phyloP scores from a whole-genome alignment of 495 filamentous ascomycete species.

The Aspergillus kassunensis region DNA sequence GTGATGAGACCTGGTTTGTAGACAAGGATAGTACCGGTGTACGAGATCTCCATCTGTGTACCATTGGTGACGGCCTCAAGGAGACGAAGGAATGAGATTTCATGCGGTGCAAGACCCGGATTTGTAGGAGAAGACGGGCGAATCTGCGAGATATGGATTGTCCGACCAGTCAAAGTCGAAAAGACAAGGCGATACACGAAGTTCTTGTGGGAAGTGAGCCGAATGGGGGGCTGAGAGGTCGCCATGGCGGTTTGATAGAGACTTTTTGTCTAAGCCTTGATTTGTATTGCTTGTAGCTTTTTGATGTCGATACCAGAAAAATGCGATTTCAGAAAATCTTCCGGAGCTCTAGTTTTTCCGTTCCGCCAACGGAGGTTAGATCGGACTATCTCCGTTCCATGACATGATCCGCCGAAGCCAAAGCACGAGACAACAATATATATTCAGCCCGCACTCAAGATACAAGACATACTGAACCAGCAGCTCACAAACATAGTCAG shows the following conservation, averaged over 20 bases:
- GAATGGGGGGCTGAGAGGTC: constrained; percentile 49
- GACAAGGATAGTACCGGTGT: constrained; percentile 86
- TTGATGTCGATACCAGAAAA: constrained; percentile 22
- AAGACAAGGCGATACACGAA: constrained; percentile 84
- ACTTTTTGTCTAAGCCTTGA: constrained; percentile 17
- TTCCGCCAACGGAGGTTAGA: constrained; percentile 4
- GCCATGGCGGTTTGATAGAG: constrained; percentile 32
- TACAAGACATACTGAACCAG: too few relatives aligned
- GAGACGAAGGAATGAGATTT: constrained; percentile 92
- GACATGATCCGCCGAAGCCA: not conserved
- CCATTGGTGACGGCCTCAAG: constrained; percentile 96
- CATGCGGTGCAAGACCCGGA: constrained; percentile 85
- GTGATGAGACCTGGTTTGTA: constrained; percentile 92
- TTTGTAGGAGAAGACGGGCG: constrained; percentile 75
- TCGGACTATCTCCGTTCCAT: constrained; percentile 17
- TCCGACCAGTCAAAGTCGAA: constrained; percentile 82
- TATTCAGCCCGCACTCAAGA: too few relatives aligned
- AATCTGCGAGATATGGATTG: constrained; percentile 90
- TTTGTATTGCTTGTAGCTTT: not conserved
- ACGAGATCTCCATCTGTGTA: constrained; percentile 86
- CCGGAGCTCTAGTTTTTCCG: constrained; percentile 15
- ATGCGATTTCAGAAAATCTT: constrained; percentile 25
- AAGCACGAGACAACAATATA: not conserved
- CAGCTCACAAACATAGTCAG: not conserved
- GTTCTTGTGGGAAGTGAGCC: constrained; percentile 76